phyloP scores from a whole-genome alignment of 805 yeast genomes.

The Soucietia sequanensis region DNA sequence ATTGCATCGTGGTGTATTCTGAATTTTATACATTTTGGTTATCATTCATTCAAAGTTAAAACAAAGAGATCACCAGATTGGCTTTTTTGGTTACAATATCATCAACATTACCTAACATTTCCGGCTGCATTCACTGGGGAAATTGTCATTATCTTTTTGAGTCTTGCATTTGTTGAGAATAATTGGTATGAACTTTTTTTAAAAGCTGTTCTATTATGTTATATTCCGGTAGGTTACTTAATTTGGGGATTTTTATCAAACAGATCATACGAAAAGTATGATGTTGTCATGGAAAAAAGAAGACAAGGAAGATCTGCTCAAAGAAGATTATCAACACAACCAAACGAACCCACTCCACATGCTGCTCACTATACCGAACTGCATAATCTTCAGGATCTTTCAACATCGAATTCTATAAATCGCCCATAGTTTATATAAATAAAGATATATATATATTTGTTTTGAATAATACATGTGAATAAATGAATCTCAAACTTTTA shows the following conservation, averaged over 20 bases:
- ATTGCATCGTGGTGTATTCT: conserved; percentile 36
- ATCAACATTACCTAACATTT: conserved; percentile 31
- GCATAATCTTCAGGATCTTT: too few relatives aligned
- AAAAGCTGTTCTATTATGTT: conserved; percentile 25
- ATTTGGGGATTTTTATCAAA: conserved; percentile 29
- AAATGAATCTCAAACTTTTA: conserved; percentile 22
- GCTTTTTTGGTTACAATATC: conserved; percentile 37
- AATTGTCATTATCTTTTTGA: conserved; percentile 32
- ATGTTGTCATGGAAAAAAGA: conserved; percentile 18
- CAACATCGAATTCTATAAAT: too few relatives aligned
- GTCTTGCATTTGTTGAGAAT: conserved; percentile 30
- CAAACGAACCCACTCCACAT: too few relatives aligned
- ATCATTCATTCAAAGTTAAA: conserved; percentile 34
- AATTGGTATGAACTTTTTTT: conserved; percentile 22
- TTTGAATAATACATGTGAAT: too few relatives aligned
- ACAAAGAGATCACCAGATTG: conserved; percentile 34
- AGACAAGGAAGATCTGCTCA: conserved; percentile 7
- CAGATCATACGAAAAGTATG: conserved; percentile 19
- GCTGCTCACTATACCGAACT: too few relatives aligned
- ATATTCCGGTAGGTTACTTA: conserved; percentile 37
- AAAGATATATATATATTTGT: too few relatives aligned
- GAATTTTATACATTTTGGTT: conserved; percentile 30
- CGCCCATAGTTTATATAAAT: too few relatives aligned
- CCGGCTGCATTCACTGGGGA: conserved; percentile 34
- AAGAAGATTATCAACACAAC: too few relatives aligned